These are phyloP conservation scores for Colletotrichum sp. DNA, from an alignment of 2,329 filamentous ascomycete genomes.

Conservation along the genomic window DNA sequence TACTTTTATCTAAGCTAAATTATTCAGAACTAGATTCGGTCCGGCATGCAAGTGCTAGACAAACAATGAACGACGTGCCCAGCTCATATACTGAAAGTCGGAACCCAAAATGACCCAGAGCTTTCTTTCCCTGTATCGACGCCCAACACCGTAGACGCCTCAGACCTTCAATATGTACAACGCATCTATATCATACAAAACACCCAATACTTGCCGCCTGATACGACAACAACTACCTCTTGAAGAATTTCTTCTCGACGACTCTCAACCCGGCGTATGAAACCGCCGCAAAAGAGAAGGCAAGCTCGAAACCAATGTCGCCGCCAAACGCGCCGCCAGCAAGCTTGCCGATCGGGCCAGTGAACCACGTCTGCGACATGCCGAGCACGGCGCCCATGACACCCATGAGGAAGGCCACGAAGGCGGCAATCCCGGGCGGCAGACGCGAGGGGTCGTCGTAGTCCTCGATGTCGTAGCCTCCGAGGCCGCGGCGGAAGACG, in stretches of 20 bases:
- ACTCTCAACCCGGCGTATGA: slow-evolving; percentile 57
- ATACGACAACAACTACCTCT: slow-evolving; percentile 30
- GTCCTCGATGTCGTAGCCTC: slow-evolving; percentile 61
- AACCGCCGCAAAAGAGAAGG: slow-evolving; percentile 62
- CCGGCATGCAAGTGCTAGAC: not conserved
- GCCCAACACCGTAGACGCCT: not conserved
- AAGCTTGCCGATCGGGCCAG: slow-evolving; percentile 68
- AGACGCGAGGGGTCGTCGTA: slow-evolving; percentile 64
- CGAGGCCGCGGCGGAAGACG: slow-evolving; percentile 67
- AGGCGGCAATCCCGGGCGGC: slow-evolving; percentile 67
- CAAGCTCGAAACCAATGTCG: slow-evolving; percentile 64
- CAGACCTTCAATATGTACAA: not conserved
- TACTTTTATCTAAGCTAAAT: not conserved
- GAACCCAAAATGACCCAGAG: not conserved
- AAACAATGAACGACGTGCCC: not conserved
- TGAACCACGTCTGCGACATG: slow-evolving; percentile 74
- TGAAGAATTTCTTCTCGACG: slow-evolving; percentile 44
- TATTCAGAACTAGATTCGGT: not conserved
- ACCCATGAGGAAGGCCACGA: slow-evolving; percentile 67
- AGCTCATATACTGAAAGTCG: not conserved
- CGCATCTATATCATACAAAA: not conserved
- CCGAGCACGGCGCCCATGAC: slow-evolving; percentile 70
- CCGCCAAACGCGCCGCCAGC: slow-evolving; percentile 57
- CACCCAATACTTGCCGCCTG: not conserved
- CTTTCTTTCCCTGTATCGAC: not conserved